phyloP scores from a whole-genome alignment of 2,329 filamentous ascomycete species.

The Ceratocystis colombiana region DNA sequence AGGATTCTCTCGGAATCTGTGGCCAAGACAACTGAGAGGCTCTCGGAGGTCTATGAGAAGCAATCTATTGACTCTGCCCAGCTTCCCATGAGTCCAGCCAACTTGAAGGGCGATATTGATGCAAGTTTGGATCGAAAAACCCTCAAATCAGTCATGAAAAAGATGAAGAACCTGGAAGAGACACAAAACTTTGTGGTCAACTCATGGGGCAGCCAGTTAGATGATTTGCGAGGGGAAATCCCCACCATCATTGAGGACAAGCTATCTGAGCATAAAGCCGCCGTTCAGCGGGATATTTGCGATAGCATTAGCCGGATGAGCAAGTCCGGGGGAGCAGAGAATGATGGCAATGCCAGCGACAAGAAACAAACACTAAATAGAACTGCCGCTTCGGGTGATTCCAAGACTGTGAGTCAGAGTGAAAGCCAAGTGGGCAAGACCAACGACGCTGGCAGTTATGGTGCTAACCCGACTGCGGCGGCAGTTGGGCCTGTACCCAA shows the following conservation, averaged over 20 bases:
- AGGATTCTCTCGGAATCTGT: background rate
- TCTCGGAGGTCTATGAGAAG: background rate
- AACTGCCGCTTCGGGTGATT: background rate
- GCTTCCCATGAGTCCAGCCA: background rate
- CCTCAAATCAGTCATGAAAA: conserved; percentile 8
- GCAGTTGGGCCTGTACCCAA: background rate
- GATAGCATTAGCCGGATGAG: background rate
- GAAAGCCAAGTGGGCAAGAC: background rate
- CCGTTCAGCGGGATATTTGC: background rate
- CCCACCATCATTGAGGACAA: conserved; percentile 11
- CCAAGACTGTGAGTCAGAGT: background rate
- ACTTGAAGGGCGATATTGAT: background rate
- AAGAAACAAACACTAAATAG: background rate
- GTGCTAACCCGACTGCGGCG: no score
- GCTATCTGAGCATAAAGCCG: background rate
- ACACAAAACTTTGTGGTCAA: conserved; percentile 10
- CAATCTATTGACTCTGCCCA: background rate
- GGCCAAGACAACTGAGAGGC: background rate
- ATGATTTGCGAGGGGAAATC: conserved; percentile 18
- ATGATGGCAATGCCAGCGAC: background rate
- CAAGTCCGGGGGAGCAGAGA: background rate
- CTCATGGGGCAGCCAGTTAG: conserved; percentile 18
- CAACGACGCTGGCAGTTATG: background rate
- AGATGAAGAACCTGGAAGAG: conserved; percentile 20
- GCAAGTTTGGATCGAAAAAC: background rate